Conservation (phyloP, 2,329 filamentous ascomycete genomes). For the Alternaria atra region DNA sequence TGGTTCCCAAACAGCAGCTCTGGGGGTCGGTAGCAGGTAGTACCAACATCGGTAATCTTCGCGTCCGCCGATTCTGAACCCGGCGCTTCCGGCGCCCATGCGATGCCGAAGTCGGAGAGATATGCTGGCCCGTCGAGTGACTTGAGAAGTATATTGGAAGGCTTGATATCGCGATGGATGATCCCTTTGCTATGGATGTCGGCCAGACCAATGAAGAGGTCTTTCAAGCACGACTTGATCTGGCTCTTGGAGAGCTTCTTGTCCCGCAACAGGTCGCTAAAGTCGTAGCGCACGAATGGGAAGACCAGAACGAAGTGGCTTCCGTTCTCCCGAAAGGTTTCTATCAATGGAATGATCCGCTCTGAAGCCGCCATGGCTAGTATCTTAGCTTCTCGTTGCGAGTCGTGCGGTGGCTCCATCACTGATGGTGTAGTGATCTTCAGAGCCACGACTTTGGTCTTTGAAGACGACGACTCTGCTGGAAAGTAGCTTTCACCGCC, state of each 20-base stretch:
- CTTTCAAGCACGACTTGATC: constrained; percentile 63
- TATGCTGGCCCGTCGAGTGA: constrained; percentile 75
- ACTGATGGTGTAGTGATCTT: constrained; percentile 83
- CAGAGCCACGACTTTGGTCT: constrained; percentile 67
- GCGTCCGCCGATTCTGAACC: constrained; percentile 68
- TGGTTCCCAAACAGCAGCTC: constrained; percentile 88
- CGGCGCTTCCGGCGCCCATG: constrained; percentile 73
- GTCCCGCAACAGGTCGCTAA: constrained; percentile 71
- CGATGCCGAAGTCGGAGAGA: constrained; percentile 90
- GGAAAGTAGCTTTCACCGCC: constrained; percentile 45
- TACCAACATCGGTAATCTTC: constrained; percentile 94
- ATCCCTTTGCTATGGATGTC: constrained; percentile 79
- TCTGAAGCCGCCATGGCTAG: constrained; percentile 67
- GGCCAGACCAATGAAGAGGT: constrained; percentile 75
- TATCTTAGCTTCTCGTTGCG: constrained; percentile 79
- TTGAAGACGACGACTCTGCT: constrained; percentile 23
- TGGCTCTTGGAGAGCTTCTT: constrained; percentile 53
- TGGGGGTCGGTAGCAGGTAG: constrained; percentile 87
- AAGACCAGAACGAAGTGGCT: constrained; percentile 82
- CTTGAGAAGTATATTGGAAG: constrained; percentile 82
- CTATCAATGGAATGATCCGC: constrained; percentile 73
- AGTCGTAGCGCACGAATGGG: constrained; percentile 79
- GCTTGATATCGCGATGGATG: constrained; percentile 94
- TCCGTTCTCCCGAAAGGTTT: constrained; percentile 74
- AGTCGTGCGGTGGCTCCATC: constrained; percentile 82